phyloP scores from a whole-genome alignment of 73 alveolate species.

The Tetrahymena malaccensis region DNA sequence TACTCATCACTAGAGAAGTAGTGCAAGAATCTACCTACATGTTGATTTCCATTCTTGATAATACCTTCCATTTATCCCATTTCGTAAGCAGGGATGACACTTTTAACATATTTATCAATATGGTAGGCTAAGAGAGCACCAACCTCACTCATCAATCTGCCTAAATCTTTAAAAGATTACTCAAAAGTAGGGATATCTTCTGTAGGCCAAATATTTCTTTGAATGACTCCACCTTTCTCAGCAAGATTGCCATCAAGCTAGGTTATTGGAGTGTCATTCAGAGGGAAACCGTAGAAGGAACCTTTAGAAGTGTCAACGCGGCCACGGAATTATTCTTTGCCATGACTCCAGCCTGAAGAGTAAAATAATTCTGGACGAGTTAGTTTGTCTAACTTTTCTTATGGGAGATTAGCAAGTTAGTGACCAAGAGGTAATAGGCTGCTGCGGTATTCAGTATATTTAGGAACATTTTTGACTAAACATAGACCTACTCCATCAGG shows the following conservation, averaged over 20 bases:
- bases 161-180: constrained; percentile 48
- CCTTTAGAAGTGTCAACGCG: constrained; percentile 62
- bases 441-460: constrained; percentile 40
- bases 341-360: constrained; percentile 73
- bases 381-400: constrained; percentile 30
- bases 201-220: constrained; percentile 51
- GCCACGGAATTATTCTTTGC: constrained; percentile 65
- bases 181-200: constrained; percentile 50
- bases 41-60: constrained; percentile 30
- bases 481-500: constrained; percentile 54
- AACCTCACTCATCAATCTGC: constrained; percentile 38
- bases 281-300: constrained; percentile 71
- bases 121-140: constrained; percentile 59
- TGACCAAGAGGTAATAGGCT: constrained; percentile 54
- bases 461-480: constrained; percentile 49
- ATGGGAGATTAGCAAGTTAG: constrained; percentile 41
- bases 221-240: background rate
- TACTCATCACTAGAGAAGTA: constrained; percentile 46
- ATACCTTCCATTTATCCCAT: constrained; percentile 32
- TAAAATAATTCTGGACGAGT: constrained; percentile 51
- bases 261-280: constrained; percentile 27
- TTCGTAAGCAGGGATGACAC: constrained; percentile 26
- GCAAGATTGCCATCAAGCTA: background rate
- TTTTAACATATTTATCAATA: constrained; percentile 46
- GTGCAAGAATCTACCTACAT: constrained; percentile 67